These are phyloP conservation scores for Geotrichum carabidarum DNA, from an alignment of 1,139 yeast species.

Conservation along the genomic window DNA sequence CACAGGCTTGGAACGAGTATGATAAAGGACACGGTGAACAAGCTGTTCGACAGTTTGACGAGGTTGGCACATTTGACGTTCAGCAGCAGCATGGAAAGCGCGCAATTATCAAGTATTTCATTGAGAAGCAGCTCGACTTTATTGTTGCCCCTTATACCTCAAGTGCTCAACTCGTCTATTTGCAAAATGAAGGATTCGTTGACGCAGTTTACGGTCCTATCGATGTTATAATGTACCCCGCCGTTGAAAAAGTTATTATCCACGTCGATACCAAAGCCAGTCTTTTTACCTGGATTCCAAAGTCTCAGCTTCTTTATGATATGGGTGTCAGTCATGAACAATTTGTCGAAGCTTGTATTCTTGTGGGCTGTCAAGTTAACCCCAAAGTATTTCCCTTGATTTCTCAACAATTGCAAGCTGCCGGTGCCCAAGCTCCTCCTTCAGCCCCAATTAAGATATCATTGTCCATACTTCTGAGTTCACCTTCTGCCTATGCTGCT, in stretches of 20 bases:
- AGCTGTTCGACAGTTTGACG: slow-evolving; percentile 36
- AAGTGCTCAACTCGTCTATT: slow-evolving; percentile 73
- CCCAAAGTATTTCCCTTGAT: slow-evolving; percentile 56
- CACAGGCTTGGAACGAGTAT: slow-evolving; percentile 39
- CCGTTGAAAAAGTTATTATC: slow-evolving; percentile 65
- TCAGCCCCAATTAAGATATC: slow-evolving; percentile 17
- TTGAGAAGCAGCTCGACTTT: slow-evolving; percentile 55
- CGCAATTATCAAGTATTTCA: slow-evolving; percentile 55
- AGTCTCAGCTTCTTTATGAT: slow-evolving; percentile 54
- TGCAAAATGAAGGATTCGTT: slow-evolving; percentile 46
- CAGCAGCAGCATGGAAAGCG: slow-evolving; percentile 36
- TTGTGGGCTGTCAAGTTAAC: slow-evolving; percentile 71
- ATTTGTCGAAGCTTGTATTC: slow-evolving; percentile 63
- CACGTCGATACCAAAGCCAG: slow-evolving; percentile 64
- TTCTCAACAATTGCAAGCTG: slow-evolving; percentile 37
- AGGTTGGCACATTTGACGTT: slow-evolving; percentile 24
- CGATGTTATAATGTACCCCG: slow-evolving; percentile 59
- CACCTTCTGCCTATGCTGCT: slow-evolving; percentile 40
- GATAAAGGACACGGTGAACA: slow-evolving; percentile 36
- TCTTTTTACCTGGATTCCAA: slow-evolving; percentile 59
- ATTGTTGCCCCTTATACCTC: slow-evolving; percentile 81
- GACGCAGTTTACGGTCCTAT: slow-evolving; percentile 84
- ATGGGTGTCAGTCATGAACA: slow-evolving; percentile 57
- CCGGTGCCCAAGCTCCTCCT: slow-evolving; percentile 35
- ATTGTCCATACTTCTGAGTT: slow-evolving; percentile 2